Evolutionary conservation across 345 rosid species (phyloP).

Genomic region (Linum usitatissimum): DNA sequence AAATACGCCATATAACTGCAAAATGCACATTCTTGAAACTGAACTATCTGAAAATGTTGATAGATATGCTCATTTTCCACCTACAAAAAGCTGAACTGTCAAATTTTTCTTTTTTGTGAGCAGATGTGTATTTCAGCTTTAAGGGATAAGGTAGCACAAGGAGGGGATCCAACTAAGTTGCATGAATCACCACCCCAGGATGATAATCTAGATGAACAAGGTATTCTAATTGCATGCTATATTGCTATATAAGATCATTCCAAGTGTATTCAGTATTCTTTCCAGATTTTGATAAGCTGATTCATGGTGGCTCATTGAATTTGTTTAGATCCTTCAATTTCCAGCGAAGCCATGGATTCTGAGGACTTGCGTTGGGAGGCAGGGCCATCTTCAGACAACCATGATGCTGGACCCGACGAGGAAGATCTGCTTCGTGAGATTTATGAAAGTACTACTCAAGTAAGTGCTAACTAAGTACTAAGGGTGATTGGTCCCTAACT

Average conservation of each 20-base stretch:
- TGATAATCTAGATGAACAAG: constrained; percentile 35
- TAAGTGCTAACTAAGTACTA: constrained; percentile 9
- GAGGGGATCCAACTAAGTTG: constrained; percentile 72
- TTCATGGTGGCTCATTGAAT: constrained; percentile 1
- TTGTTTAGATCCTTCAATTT: constrained; percentile 16
- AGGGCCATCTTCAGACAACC: constrained; percentile 18
- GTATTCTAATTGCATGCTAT: constrained; percentile 21
- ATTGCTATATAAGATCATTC: no score
- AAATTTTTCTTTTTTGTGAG: constrained; percentile 1
- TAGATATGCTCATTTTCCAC: background rate
- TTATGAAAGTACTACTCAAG: constrained; percentile 36
- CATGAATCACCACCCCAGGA: constrained; percentile 35
- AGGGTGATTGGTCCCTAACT: no score
- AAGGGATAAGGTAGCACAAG: constrained; percentile 72
- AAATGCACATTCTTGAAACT: no score
- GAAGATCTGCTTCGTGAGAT: constrained; percentile 50
- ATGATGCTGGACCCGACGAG: constrained; percentile 24
- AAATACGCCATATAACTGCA: no score
- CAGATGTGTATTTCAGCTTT: constrained; percentile 64
- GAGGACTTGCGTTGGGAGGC: constrained; percentile 26
- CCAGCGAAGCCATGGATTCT: constrained; percentile 23
- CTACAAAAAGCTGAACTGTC: background rate
- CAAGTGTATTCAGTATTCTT: background rate
- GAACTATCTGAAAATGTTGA: no score
- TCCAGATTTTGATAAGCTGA: background rate